These are phyloP conservation scores for Fusarium sp. DNA, from an alignment of 2,329 filamentous ascomycete genomes.

Conservation along the genomic window DNA sequence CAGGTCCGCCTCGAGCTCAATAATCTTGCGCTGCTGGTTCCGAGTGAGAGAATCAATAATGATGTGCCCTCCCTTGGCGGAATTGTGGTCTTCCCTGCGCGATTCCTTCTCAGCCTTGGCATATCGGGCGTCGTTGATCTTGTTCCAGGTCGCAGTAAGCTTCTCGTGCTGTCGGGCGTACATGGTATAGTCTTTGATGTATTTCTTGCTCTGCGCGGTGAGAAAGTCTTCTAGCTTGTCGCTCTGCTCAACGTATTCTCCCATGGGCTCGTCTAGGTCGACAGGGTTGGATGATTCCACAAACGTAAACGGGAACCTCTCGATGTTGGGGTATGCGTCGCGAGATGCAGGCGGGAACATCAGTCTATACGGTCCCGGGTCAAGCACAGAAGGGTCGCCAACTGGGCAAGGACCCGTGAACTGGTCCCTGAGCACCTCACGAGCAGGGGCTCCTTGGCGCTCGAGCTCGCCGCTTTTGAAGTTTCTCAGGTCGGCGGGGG, in stretches of 20 bases:
- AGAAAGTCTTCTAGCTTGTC: conserved; percentile 16
- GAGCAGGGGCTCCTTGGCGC: neutral
- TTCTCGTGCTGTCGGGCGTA: neutral
- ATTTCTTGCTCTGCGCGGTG: conserved; percentile 3
- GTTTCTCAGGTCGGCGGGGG: conserved; percentile 5
- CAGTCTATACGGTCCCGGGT: neutral
- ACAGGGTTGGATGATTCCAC: conserved; percentile 10
- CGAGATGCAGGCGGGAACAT: conserved; percentile 24
- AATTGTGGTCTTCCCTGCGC: neutral
- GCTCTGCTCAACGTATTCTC: conserved; percentile 18
- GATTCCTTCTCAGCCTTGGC: neutral
- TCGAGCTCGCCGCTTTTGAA: neutral
- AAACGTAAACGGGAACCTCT: neutral
- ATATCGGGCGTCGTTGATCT: neutral
- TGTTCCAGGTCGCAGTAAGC: conserved; percentile 1
- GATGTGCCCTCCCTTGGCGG: neutral
- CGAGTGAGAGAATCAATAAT: conserved; percentile 1
- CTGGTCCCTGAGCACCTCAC: neutral
- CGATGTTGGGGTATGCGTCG: conserved; percentile 16
- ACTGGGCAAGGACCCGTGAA: conserved; percentile 6
- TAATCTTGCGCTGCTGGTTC: conserved; percentile 10
- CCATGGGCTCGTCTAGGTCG: conserved; percentile 7
- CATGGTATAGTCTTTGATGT: neutral
- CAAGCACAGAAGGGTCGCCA: conserved; percentile 8
- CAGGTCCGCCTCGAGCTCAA: conserved; percentile 13